Evolutionary conservation across 495 filamentous ascomycete genomes (phyloP), one percentile per base, ranked within the genome.

Genomic region (Usnea hakonensis): DNA sequence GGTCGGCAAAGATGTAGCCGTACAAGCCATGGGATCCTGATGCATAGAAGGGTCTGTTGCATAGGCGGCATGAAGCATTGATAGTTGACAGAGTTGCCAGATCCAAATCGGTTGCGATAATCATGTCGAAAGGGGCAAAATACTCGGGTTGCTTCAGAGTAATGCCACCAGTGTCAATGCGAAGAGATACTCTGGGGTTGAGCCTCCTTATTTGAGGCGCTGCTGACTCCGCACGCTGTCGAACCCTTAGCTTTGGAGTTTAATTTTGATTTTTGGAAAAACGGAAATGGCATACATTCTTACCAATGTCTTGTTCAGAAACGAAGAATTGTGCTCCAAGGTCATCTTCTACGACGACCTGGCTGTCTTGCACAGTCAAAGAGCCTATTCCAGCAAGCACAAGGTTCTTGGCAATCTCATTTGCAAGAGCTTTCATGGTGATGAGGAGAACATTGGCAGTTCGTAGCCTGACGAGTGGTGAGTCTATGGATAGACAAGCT

Each of bases 351-450:
- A 82, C 87, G 63, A 96, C 88, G 6, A 76, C 55, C 60, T 87
- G 86, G 71, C 90, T 83, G 74, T 97, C 95, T 61, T 94, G 77
- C 61, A 98, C 85, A 9, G 95, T 97, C 37, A 98, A 77, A 11
- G 91, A 93, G 54, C 90, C 90, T 64, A 98, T 91, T 21, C 94
- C 94, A 30, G 95, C 92, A 10, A 98, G 78, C 46, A 96, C 94
- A n/a, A 98, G 83, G 69, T 97, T 97, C 74, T 98, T 98, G 48
- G 94, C 92, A 44, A 97, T 86, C 72, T 98, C 94, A 71, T 91
- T 96, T 26, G 88, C 90, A n/a, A 98, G 84, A 6, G 91, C 91
- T 68, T 85, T 88, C 74, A 96, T 85, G 26, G 85, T 88, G 65
- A 97, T 87, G 14, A 98, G 81, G 59, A 97, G 86, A 68, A 98